Evolutionary conservation across 2,329 filamentous ascomycete species (phyloP).

Genomic region (Beauveria caledonica): DNA sequence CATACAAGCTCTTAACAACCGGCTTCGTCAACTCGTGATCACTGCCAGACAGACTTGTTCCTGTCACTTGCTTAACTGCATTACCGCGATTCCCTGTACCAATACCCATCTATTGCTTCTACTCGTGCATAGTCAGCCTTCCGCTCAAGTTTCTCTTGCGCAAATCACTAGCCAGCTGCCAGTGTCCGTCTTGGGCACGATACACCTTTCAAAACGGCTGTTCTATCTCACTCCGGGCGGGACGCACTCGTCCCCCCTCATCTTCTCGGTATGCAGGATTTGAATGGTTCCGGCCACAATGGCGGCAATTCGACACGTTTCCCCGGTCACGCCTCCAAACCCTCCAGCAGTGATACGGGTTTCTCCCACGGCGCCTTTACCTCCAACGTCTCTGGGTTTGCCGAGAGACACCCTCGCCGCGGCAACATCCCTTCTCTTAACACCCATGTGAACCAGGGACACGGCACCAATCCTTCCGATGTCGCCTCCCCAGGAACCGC

Average conservation of each 20-base stretch:
- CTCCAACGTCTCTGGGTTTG: slow-evolving; percentile 78
- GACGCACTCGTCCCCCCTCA: slow-evolving; percentile 83
- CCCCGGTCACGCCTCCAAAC: slow-evolving; percentile 66
- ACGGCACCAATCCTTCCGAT: slow-evolving; percentile 52
- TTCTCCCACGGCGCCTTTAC: slow-evolving; percentile 91
- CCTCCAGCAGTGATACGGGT: slow-evolving; percentile 74
- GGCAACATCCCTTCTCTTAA: slow-evolving; percentile 89
- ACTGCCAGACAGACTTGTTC: background rate
- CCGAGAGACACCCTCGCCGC: slow-evolving; percentile 76
- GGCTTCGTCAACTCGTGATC: background rate
- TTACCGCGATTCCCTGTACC: background rate
- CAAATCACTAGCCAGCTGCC: background rate
- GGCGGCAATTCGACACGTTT: slow-evolving; percentile 53
- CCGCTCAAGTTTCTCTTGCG: slow-evolving; percentile 1
- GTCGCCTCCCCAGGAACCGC: slow-evolving; percentile 80
- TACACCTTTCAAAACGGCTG: slow-evolving; percentile 68
- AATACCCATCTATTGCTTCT: background rate
- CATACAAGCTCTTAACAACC: background rate
- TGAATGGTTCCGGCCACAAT: slow-evolving; percentile 42
- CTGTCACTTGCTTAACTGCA: background rate
- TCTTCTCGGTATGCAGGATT: slow-evolving; percentile 86
- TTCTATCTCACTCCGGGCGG: slow-evolving; percentile 67
- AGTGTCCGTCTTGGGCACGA: slow-evolving; percentile 49
- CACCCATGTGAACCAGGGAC: slow-evolving; percentile 56
- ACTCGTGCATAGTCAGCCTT: background rate